Percentiles rank a stretch among this genome's conserved stretches.
These are phyloP conservation scores for Pholiota microspora DNA, from an alignment of 768 basidiomycete genomes.

Conservation along the genomic window DNA sequence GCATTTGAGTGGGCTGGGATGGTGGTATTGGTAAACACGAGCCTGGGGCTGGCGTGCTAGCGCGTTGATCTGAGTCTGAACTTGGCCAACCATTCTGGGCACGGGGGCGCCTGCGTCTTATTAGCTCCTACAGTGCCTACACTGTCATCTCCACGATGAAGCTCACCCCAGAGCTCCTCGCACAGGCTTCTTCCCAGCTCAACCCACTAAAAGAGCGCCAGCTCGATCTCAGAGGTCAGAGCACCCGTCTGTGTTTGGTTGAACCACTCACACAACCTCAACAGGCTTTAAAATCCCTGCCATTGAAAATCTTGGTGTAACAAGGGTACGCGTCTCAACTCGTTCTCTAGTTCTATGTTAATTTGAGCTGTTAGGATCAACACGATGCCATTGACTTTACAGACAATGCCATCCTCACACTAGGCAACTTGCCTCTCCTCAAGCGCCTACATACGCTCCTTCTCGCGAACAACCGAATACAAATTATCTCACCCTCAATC, in stretches of 20 bases:
- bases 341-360: conserved; percentile 13
- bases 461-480: conserved; percentile 88
- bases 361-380: conserved; percentile 60
- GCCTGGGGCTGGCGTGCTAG: conserved; percentile 5
- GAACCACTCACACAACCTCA: conserved; percentile 24
- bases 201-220: conserved; percentile 88
- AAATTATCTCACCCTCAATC: conserved; percentile 78
- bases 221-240: conserved; percentile 83
- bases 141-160: conserved; percentile 56
- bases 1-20: conserved; percentile 41
- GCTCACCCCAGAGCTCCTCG: conserved; percentile 91
- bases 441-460: conserved; percentile 82
- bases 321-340: conserved; percentile 53
- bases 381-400: conserved; percentile 94
- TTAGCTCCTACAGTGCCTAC: conserved; percentile 17
- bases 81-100: conserved; percentile 23
- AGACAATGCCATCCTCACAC: conserved; percentile 80
- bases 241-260: conserved; percentile 8
- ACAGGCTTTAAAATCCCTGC: conserved; percentile 91
- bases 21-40: conserved; percentile 10
- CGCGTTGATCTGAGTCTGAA: conserved; percentile 43
- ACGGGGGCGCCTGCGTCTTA: conserved; percentile 6
- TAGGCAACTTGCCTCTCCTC: conserved; percentile 86
- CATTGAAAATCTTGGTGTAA: conserved; percentile 95
- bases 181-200: conserved; percentile 73